Evolutionary conservation across 768 basidiomycete genomes (phyloP), one percentile per base, ranked within the genome.

Genomic region (Leccinum boreale): DNA sequence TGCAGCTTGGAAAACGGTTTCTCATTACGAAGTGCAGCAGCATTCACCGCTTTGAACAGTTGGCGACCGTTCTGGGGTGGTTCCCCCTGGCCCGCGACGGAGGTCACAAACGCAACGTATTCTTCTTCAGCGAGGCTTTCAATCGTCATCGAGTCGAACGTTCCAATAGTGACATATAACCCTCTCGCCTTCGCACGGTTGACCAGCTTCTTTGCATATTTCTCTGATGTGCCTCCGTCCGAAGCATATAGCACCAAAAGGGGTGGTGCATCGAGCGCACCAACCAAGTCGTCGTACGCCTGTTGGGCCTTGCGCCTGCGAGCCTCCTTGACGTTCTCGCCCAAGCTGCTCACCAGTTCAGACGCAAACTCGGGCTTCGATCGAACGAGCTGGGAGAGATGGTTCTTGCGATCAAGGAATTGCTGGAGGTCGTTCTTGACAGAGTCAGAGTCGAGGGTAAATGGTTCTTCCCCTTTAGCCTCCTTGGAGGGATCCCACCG

Each of bases 391-490:
- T 98, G 95, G 1, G 94, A 96, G 52, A 98, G 83, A 69, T 98
- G 96, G 71, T 96, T 98, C 73, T 98, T 91, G 48, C 94, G 82
- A 69, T 98, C 95, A 59, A 99, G 86, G 84, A 98, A 99, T 64
- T 87, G 81, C 71, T 87, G 85, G 21, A 99, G 79, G 66, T 97
- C 96, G 59, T 92, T 88, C 81, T 98, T 98, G 75, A 99, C 84
- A 29, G 87, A 80, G 64, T 96, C 92, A 4, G 92, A 94, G 74
- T 98, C 97, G 58, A 99, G 85, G 12, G 83, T 81, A 79, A 99
- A 99, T 15, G 91, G 89, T 61, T 95, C 93, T 68, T 86, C 79
- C 44, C 89, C 89, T 46, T 73, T 74, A 24, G 73, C 74, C 66
- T 94, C 92, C 71, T 90, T 89, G 65, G 82, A 81, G 0, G 97